Percentiles rank a stretch among this genome's conserved stretches.
Evolutionary conservation across 768 basidiomycete species (phyloP).

Genomic region (Podaxis sp.): DNA sequence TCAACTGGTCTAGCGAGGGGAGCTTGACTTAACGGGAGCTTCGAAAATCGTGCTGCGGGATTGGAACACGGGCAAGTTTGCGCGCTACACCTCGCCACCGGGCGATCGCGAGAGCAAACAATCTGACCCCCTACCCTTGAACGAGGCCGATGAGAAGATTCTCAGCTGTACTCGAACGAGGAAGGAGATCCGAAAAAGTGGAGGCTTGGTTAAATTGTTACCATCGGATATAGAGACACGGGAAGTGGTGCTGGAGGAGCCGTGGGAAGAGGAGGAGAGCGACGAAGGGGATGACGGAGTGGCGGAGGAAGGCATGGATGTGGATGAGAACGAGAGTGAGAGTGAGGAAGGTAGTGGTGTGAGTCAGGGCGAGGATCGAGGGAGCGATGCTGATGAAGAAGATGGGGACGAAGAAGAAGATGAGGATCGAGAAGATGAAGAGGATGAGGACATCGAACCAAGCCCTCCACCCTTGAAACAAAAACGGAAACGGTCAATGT

Average conservation of each 20-base stretch:
- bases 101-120: constrained; percentile 11
- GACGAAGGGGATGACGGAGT: constrained; percentile 32
- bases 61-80: constrained; percentile 76
- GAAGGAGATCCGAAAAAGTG: constrained; percentile 66
- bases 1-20: constrained; percentile 54
- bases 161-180: constrained; percentile 49
- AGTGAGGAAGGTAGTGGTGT: constrained; percentile 26
- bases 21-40: constrained; percentile 69
- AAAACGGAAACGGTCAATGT: constrained; percentile 44
- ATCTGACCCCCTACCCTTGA: constrained; percentile 28
- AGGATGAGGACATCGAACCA: constrained; percentile 36
- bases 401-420: constrained; percentile 38
- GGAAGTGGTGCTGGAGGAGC: constrained; percentile 38
- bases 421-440: constrained; percentile 39
- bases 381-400: constrained; percentile 33
- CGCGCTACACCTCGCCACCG: constrained; percentile 60
- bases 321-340: constrained; percentile 32
- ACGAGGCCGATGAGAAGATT: constrained; percentile 49
- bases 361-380: constrained; percentile 25
- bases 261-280: constrained; percentile 39
- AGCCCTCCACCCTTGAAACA: constrained; percentile 37
- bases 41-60: constrained; percentile 81
- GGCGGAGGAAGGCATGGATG: constrained; percentile 29
- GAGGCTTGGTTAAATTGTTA: constrained; percentile 57
- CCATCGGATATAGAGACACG: constrained; percentile 35